These are phyloP conservation scores for Pyrenochaeta sp. DNA, from an alignment of 2,329 filamentous ascomycete genomes.

Conservation along the genomic window DNA sequence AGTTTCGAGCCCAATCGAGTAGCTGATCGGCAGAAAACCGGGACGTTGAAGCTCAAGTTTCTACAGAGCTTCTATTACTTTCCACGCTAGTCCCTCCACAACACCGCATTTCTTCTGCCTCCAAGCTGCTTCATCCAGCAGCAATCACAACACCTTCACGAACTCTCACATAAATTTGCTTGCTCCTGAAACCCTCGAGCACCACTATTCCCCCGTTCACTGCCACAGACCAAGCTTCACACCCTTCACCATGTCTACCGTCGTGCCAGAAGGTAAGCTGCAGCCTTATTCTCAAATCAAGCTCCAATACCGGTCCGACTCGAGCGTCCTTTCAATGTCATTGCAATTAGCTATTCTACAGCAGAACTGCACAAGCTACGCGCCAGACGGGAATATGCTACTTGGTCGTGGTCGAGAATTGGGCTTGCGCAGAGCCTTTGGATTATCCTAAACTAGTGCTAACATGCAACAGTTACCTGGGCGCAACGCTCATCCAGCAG, in stretches of 20 bases:
- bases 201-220: conserved; percentile 2
- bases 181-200: conserved; percentile 3
- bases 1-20: conserved; percentile 9
- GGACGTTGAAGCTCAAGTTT: conserved; percentile 36
- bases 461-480: conserved; percentile 79
- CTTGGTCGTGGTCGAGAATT: background rate
- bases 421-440: conserved; percentile 11
- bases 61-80: conserved; percentile 49
- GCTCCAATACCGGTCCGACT: conserved; percentile 1
- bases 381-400: background rate
- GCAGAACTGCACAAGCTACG: background rate
- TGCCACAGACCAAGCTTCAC: conserved; percentile 2
- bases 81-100: conserved; percentile 49
- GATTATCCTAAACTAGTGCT: conserved; percentile 13
- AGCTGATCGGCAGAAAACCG: conserved; percentile 24
- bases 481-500: conserved; percentile 88
- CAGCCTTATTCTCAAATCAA: conserved; percentile 30
- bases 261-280: conserved; percentile 52
- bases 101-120: conserved; percentile 47
- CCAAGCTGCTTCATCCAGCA: conserved; percentile 32
- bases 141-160: conserved; percentile 28
- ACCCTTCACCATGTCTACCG: conserved; percentile 37
- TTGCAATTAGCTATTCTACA: background rate
- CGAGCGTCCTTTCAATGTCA: background rate
- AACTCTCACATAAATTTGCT: conserved; percentile 6